Evolutionary conservation across 169 alveolate species (phyloP).

Genomic region (Theileria orientalis): DNA sequence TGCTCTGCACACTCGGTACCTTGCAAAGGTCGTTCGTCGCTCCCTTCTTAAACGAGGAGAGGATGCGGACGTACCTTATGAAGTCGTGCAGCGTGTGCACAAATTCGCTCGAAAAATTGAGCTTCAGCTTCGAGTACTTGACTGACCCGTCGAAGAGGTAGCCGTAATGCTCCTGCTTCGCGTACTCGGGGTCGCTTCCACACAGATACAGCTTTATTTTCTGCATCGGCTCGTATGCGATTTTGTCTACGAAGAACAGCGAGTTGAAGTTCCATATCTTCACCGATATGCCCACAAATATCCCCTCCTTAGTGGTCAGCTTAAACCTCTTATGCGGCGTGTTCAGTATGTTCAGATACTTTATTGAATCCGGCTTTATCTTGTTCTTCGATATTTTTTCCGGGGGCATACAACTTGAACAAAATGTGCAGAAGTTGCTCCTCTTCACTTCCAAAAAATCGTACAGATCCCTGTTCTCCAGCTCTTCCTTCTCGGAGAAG

Average conservation of each 20-base stretch:
- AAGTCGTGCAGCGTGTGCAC: slow-evolving; percentile 39
- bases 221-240: slow-evolving; percentile 1
- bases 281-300: slow-evolving; percentile 32
- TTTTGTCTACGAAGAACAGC: background rate
- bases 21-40: slow-evolving; percentile 18
- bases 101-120: slow-evolving; percentile 29
- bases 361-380: background rate
- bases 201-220: slow-evolving; percentile 15
- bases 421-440: slow-evolving; percentile 15
- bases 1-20: slow-evolving; percentile 22
- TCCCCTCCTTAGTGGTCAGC: slow-evolving; percentile 47
- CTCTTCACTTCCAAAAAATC: slow-evolving; percentile 19
- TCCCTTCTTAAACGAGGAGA: slow-evolving; percentile 11
- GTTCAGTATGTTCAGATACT: slow-evolving; percentile 16
- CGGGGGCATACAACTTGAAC: background rate
- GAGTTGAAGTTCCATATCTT: slow-evolving; percentile 47
- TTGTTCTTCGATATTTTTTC: background rate
- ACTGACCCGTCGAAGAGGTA: slow-evolving; percentile 34
- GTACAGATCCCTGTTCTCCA: background rate
- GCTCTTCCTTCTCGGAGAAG: slow-evolving; percentile 1
- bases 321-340: slow-evolving; percentile 47
- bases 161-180: background rate
- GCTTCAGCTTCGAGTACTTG: slow-evolving; percentile 25
- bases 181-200: slow-evolving; percentile 2
- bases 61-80: slow-evolving; percentile 34